These are phyloP conservation scores for Xylariaceae sp. DNA, from an alignment of 2,329 filamentous ascomycete genomes.

Conservation along the genomic window DNA sequence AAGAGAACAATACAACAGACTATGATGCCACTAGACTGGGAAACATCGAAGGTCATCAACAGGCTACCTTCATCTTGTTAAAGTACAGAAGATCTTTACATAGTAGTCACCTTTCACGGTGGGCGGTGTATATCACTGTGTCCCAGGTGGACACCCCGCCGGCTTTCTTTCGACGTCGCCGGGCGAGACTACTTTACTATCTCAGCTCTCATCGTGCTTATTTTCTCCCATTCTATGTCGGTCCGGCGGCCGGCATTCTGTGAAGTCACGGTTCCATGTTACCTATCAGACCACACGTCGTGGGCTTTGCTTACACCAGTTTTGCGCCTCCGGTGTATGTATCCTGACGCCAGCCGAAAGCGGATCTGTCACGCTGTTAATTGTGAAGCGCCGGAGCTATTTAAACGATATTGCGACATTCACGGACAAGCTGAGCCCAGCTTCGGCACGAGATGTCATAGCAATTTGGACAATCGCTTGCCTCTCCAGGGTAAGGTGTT, in stretches of 20 bases:
- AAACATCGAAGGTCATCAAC: not conserved
- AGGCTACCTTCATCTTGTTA: not conserved
- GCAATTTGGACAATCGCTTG: too few species aligned
- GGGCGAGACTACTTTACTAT: not conserved
- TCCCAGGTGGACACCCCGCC: too few species aligned
- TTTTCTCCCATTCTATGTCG: too few species aligned
- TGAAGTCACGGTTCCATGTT: not conserved
- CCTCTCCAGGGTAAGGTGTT: too few species aligned
- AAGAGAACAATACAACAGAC: too few species aligned
- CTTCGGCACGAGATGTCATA: not conserved
- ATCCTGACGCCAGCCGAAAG: not conserved
- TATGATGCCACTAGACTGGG: slow-evolving; percentile 17
- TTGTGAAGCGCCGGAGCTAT: slow-evolving; percentile 6
- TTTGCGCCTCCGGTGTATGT: not conserved
- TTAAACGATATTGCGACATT: slow-evolving; percentile 11
- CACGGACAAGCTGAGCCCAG: not conserved
- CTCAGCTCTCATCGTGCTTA: slow-evolving; percentile 18
- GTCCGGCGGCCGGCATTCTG: too few species aligned
- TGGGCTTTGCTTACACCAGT: not conserved
- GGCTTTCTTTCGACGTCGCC: too few species aligned
- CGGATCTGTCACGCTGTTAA: slow-evolving; percentile 4
- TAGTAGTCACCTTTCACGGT: not conserved
- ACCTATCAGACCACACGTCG: not conserved
- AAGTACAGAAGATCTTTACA: not conserved
- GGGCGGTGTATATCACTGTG: too few species aligned